Evolutionary conservation across 352 stramenopile species (phyloP).

Genomic region (Phytopythium helicoides): DNA sequence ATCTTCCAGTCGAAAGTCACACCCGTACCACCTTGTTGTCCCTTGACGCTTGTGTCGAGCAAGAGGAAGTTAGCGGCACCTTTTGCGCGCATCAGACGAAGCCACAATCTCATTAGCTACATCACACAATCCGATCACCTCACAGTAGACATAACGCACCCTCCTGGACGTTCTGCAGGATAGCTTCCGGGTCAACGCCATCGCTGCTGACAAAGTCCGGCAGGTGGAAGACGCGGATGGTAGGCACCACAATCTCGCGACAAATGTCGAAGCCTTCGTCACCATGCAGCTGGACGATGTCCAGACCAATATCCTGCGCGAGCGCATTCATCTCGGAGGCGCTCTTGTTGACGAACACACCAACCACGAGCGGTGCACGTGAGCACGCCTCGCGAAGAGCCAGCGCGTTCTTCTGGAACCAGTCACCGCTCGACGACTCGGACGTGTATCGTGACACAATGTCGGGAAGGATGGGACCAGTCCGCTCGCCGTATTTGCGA

Average conservation of each 20-base stretch:
- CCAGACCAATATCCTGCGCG: conserved; percentile 88
- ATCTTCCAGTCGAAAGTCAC: conserved; percentile 97
- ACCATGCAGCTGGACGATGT: conserved; percentile 98
- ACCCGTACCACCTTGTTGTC: conserved; percentile 90
- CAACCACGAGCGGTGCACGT: conserved; percentile 88
- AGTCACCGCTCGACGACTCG: conserved; percentile 38
- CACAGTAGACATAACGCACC: conserved; percentile 9
- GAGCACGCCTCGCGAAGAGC: conserved; percentile 64
- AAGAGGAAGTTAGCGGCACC: conserved; percentile 89
- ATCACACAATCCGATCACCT: not conserved
- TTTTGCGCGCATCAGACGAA: conserved; percentile 6
- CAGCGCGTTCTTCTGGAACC: conserved; percentile 78
- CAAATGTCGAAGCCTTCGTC: conserved; percentile 92
- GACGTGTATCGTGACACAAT: conserved; percentile 34
- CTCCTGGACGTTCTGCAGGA: conserved; percentile 61
- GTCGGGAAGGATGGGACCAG: conserved; percentile 50
- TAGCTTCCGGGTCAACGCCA: conserved; percentile 69
- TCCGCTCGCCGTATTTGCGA: conserved; percentile 93
- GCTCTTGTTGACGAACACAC: conserved; percentile 96
- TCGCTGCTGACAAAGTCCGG: conserved; percentile 79
- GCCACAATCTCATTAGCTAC: conserved; percentile 1
- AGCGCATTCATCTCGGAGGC: conserved; percentile 90
- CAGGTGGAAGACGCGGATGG: conserved; percentile 93
- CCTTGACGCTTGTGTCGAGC: conserved; percentile 96
- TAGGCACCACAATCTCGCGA: conserved; percentile 83